Base-by-base conservation (phyloP, 495 filamentous ascomycete species). In the Jackrogersella minutella region DNA sequence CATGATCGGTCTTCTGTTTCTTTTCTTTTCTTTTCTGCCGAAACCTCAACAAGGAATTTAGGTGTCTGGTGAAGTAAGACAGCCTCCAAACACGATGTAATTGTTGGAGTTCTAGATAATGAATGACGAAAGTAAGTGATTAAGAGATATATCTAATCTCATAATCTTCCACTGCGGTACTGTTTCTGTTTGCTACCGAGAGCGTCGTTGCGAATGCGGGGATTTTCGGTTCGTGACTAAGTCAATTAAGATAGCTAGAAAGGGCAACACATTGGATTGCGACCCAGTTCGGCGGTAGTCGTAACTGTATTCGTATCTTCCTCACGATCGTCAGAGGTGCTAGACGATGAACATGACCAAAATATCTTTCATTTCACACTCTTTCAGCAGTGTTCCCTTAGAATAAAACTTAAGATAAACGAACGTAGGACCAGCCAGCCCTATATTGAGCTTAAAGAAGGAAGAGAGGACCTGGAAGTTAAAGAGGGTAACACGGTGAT, bases 231-330 rank as follows among this genome's bases (percentile, higher is more conserved):
- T 51, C 33, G 54, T 50, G 47, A 43, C 59, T 64, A 50, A 41
- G 60, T 63, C 59, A 49, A 64, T 50, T 52, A 51, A 55, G 59
- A 59, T 58, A 10, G 9, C 61, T 41, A 64, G 43, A 64, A 50
- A 64, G 14, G 62, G 53, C 19, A 65, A 65, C 24, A 36, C 53
- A 57, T 51, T 16, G 43, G 53, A 36, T 33, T 52, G 36, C 30
- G 55, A 54, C 34, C 53, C 53, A 22, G 50, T 19, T n/a, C 41
- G 57, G 36, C 28, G 31, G n/a, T 46, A 41, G n/a, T n/a, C n/a
- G n/a, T n/a, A n/a, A n/a, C n/a, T n/a, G n/a, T n/a, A n/a, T n/a
- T n/a, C 58, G 44, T 37, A 5, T 40, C 30, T 53, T 63, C 22
- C 41, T 56, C 14, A 50, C 31, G 26, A 44, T 36, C 31, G 30